Percentiles rank a stretch among this genome's conserved stretches.
These are phyloP conservation scores for Diaporthe citrichinensis DNA, from an alignment of 2,329 filamentous ascomycete genomes.

Conservation along the genomic window DNA sequence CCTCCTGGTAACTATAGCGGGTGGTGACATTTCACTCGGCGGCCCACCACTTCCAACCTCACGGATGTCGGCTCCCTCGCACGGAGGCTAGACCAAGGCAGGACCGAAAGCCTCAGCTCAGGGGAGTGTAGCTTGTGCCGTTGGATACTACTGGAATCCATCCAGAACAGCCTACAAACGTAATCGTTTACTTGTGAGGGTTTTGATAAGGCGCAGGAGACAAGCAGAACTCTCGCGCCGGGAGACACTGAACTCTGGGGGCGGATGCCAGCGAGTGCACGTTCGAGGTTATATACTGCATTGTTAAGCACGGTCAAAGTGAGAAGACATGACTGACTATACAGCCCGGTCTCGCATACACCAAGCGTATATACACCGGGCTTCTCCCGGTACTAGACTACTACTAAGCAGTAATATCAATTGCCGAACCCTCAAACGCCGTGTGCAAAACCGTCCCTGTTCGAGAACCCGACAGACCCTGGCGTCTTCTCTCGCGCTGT, in stretches of 20 bases:
- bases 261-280: neutral
- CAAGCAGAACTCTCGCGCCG: neutral
- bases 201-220: neutral
- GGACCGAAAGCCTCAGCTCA: too few relatives aligned
- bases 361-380: constrained; percentile 3
- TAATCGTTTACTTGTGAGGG: too few relatives aligned
- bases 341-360: neutral
- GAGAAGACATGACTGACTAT: neutral
- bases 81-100: too few relatives aligned
- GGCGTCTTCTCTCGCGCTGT: neutral
- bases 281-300: neutral
- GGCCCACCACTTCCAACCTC: too few relatives aligned
- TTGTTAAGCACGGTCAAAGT: too few relatives aligned
- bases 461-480: neutral
- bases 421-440: constrained; percentile 10
- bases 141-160: too few relatives aligned
- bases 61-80: too few relatives aligned
- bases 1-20: too few relatives aligned
- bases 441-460: neutral
- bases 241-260: too few relatives aligned
- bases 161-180: too few relatives aligned
- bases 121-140: too few relatives aligned
- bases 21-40: too few relatives aligned
- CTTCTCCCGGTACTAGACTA: neutral
- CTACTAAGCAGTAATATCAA: neutral